A percentile compares a stretch with the other conserved stretches of the same genome.
phyloP scores from a whole-genome alignment of 1,284 basidiomycete genomes.

The Malassezia cuniculi region DNA sequence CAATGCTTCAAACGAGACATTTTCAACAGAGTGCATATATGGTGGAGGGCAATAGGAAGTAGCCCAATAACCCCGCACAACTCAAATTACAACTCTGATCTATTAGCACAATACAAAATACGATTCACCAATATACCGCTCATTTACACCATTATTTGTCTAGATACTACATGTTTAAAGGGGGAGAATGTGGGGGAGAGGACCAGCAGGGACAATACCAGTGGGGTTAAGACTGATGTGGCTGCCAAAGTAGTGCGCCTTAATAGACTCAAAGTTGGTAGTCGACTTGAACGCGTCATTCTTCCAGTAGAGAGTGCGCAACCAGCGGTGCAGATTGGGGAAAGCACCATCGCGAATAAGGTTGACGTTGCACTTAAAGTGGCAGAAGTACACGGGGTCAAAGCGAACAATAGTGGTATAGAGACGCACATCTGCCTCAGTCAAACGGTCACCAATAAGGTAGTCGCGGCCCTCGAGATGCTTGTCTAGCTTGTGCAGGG shows the following conservation, averaged over 20 bases:
- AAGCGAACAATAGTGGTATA: conserved; percentile 72
- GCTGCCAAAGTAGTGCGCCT: conserved; percentile 45
- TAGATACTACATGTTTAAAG: too few relatives aligned
- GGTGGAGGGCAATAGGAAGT: too few relatives aligned
- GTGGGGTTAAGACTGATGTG: conserved; percentile 40
- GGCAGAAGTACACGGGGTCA: conserved; percentile 67
- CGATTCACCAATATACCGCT: too few relatives aligned
- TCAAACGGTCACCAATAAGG: conserved; percentile 66
- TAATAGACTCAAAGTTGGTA: conserved; percentile 61
- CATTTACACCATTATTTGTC: too few relatives aligned
- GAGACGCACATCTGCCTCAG: conserved; percentile 74
- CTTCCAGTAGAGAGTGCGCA: conserved; percentile 83
- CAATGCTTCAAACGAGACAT: conserved; percentile 3
- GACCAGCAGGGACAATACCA: conserved; percentile 34
- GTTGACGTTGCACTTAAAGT: conserved; percentile 77
- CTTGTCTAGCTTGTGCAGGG: conserved; percentile 68
- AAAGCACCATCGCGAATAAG: conserved; percentile 29
- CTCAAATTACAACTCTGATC: too few relatives aligned
- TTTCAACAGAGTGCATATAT: too few relatives aligned
- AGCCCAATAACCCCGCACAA: too few relatives aligned
- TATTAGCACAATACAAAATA: too few relatives aligned
- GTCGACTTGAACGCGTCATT: conserved; percentile 72
- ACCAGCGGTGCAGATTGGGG: conserved; percentile 49
- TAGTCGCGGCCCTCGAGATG: conserved; percentile 66
- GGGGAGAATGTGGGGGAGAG: conserved; percentile 31